Conservation (phyloP, 805 yeast genomes). For the Ogataea corticis region DNA sequence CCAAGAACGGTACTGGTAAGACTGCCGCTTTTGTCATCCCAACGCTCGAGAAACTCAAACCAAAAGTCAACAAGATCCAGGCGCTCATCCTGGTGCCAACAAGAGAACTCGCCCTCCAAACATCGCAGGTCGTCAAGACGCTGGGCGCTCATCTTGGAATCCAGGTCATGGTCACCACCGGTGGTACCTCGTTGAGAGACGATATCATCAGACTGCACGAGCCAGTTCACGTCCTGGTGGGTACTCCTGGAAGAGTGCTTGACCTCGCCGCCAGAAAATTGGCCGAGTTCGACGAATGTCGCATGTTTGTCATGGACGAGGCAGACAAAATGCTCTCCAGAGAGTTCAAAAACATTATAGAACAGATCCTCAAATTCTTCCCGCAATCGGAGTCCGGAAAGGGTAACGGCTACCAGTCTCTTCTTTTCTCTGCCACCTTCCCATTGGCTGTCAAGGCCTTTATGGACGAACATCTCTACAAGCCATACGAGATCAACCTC, state of each 20-base stretch:
- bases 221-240: conserved; percentile 91
- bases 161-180: conserved; percentile 97
- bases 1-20: conserved; percentile 98
- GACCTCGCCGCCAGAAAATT: conserved; percentile 88
- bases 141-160: conserved; percentile 90
- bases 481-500: conserved; percentile 92
- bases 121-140: conserved; percentile 95
- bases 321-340: conserved; percentile 95
- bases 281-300: conserved; percentile 85
- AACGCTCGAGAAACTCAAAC: conserved; percentile 82
- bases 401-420: conserved; percentile 66
- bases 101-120: conserved; percentile 95
- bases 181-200: conserved; percentile 93
- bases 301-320: conserved; percentile 94
- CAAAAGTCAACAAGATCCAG: conserved; percentile 81
- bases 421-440: conserved; percentile 93
- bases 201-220: conserved; percentile 92
- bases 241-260: conserved; percentile 96
- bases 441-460: conserved; percentile 91
- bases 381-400: conserved; percentile 46
- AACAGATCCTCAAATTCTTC: conserved; percentile 79
- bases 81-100: conserved; percentile 95
- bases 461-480: conserved; percentile 85
- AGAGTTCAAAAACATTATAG: conserved; percentile 85
- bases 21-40: conserved; percentile 98